Evolutionary conservation across 345 rosid species (phyloP).

Genomic region (Syzygium jambos): DNA sequence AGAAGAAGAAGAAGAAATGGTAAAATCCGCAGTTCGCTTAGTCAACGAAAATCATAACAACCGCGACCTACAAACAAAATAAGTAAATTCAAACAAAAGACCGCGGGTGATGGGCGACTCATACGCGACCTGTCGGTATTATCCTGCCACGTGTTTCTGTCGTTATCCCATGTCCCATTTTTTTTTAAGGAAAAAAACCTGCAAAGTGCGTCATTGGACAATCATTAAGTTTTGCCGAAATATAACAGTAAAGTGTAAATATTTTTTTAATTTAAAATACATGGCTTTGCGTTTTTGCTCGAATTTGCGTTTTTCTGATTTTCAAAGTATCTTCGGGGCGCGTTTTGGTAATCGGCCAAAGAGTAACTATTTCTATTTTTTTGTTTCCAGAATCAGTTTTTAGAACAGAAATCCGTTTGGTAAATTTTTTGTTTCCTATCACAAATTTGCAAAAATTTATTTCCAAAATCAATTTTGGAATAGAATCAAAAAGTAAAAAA

Average conservation of each 20-base stretch:
- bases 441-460: too few species aligned
- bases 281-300: too few species aligned
- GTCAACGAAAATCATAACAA: neutral
- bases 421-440: too few species aligned
- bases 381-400: too few species aligned
- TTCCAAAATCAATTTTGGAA: too few species aligned
- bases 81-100: neutral
- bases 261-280: too few species aligned
- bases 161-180: neutral
- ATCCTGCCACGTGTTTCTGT: slow-evolving; percentile 13
- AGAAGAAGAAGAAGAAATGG: neutral
- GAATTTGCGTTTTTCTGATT: too few species aligned
- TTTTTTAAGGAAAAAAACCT: neutral
- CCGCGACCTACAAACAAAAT: neutral
- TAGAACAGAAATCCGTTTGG: too few species aligned
- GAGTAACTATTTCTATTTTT: too few species aligned
- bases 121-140: slow-evolving; percentile 1
- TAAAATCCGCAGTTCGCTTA: neutral
- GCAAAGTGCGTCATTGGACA: neutral
- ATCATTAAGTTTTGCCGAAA: neutral
- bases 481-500: too few species aligned
- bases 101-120: slow-evolving; percentile 14
- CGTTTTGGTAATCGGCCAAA: too few species aligned
- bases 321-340: too few species aligned
- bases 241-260: neutral